Percentiles rank a stretch among this genome's conserved stretches.
Conservation (phyloP, 2,329 filamentous ascomycete species). For the Trichoderma sp. region DNA sequence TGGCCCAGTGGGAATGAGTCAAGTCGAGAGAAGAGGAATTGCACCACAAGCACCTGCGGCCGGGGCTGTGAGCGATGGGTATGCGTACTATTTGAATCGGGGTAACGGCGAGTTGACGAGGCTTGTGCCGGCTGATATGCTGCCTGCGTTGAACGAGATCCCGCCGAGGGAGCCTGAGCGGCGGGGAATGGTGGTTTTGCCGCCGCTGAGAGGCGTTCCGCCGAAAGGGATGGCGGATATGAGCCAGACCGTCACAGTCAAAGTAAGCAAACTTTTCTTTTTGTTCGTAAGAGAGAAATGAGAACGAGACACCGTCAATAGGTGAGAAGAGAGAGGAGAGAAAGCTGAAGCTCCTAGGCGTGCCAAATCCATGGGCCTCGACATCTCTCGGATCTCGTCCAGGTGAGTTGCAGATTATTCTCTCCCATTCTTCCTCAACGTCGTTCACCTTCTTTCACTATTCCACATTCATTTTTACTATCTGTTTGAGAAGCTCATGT, state of each 20-base stretch:
- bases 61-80: constrained; percentile 25
- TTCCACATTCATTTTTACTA: background rate
- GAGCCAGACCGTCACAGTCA: constrained; percentile 36
- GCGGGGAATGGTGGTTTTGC: constrained; percentile 48
- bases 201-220: constrained; percentile 39
- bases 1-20: background rate
- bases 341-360: constrained; percentile 33
- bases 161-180: constrained; percentile 40
- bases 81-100: constrained; percentile 53
- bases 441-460: background rate
- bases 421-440: constrained; percentile 22
- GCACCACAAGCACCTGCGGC: background rate
- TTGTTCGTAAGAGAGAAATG: background rate
- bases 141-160: constrained; percentile 46
- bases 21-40: background rate
- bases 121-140: constrained; percentile 54
- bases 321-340: constrained; percentile 8
- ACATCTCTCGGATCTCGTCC: constrained; percentile 32
- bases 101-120: constrained; percentile 54
- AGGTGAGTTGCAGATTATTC: constrained; percentile 27
- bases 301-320: background rate
- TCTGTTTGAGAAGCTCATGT: background rate
- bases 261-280: constrained; percentile 36
- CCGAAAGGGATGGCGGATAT: constrained; percentile 40
- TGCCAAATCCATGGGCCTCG: constrained; percentile 22